phyloP scores from a whole-genome alignment of 1,139 yeast species.

The Blastobotrys arbuscula region DNA sequence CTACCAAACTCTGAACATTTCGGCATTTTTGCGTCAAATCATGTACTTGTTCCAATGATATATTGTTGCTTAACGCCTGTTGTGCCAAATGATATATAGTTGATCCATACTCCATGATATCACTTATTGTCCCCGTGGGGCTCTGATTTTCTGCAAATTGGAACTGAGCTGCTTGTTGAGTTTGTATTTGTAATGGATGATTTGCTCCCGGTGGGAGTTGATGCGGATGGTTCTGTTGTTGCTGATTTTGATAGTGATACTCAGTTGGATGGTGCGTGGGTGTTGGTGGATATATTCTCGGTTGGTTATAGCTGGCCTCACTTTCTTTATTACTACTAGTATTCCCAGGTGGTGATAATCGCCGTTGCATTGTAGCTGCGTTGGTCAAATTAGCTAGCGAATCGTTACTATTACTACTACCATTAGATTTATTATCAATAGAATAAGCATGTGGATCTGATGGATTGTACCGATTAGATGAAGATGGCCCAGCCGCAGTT shows the following conservation, averaged over 20 bases:
- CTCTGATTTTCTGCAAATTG: background rate
- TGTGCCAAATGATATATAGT: background rate
- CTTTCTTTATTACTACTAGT: background rate
- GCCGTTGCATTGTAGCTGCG: background rate
- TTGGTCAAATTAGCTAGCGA: background rate
- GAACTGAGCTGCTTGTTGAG: background rate
- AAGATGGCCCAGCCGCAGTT: background rate
- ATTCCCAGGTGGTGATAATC: constrained; percentile 1
- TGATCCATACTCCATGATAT: background rate
- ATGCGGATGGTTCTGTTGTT: constrained; percentile 9
- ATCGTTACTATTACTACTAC: background rate
- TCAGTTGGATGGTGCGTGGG: constrained; percentile 1
- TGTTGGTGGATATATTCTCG: constrained; percentile 1
- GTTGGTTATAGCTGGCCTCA: background rate
- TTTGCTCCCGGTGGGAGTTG: background rate
- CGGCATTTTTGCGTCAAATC: background rate
- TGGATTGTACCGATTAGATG: background rate
- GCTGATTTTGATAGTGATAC: constrained; percentile 1
- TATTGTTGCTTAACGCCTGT: background rate
- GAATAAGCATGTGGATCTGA: background rate
- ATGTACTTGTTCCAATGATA: background rate
- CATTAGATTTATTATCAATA: background rate
- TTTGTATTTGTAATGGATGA: background rate
- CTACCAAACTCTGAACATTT: background rate
- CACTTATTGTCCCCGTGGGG: background rate